A percentile compares a stretch with the other conserved stretches of the same genome.
Evolutionary conservation across 306 rosid genomes (phyloP).

Genomic region (Glycine latifolia): DNA sequence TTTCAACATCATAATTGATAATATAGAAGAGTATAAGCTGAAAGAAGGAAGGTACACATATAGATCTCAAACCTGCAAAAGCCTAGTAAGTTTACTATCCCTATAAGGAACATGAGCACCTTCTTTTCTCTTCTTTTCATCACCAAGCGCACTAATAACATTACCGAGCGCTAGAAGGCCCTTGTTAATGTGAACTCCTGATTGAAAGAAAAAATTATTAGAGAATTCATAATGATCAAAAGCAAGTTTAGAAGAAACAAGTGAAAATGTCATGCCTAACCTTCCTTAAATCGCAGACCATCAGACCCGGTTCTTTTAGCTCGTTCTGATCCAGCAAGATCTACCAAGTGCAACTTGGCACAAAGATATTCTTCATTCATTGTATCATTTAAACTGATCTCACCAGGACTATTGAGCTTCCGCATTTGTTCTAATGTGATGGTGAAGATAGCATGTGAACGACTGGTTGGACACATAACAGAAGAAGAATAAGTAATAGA

Average conservation of each 20-base stretch:
- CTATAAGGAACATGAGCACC: slow-evolving; percentile 93
- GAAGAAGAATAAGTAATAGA: slow-evolving; percentile 46
- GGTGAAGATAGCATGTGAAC: slow-evolving; percentile 99
- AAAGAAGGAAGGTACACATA: slow-evolving; percentile 15
- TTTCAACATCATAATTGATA: neutral
- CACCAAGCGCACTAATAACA: slow-evolving; percentile 98
- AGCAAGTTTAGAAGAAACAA: slow-evolving; percentile 6
- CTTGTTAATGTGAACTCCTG: slow-evolving; percentile 96
- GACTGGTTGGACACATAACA: slow-evolving; percentile 62
- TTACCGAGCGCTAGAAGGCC: slow-evolving; percentile 98
- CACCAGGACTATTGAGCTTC: slow-evolving; percentile 64
- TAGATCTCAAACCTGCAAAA: slow-evolving; percentile 77
- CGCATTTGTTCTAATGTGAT: slow-evolving; percentile 97
- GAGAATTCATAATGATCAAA: slow-evolving; percentile 36
- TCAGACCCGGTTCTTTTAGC: slow-evolving; percentile 98
- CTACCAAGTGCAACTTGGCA: slow-evolving; percentile 94
- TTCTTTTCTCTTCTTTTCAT: slow-evolving; percentile 97
- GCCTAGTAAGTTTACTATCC: slow-evolving; percentile 96
- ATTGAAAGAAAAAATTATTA: slow-evolving; percentile 42
- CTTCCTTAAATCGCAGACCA: slow-evolving; percentile 98
- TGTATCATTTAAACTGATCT: slow-evolving; percentile 55
- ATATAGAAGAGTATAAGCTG: neutral
- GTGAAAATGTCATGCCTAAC: slow-evolving; percentile 49
- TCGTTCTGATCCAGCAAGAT: slow-evolving; percentile 99
- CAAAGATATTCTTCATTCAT: slow-evolving; percentile 91